Base-by-base conservation (phyloP, 108 stramenopile species). In the Discostella pseudostelligera region DNA sequence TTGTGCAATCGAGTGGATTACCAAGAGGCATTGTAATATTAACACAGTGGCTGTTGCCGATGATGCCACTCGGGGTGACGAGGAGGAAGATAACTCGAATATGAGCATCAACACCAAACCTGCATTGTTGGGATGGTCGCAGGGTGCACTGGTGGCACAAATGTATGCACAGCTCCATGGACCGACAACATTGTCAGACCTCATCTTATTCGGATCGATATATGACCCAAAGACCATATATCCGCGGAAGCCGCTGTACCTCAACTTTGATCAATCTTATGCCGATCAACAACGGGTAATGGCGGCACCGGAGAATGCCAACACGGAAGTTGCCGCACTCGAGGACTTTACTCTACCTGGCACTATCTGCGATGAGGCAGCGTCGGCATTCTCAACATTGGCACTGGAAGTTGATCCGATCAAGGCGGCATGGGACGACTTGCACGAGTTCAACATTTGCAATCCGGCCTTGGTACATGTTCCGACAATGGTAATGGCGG, bases 331-430 rank as follows among this genome's bases (percentile, higher is more conserved):
- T 61, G 78, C 71, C 13, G 77, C 89, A 19, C 70, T 94, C 46
- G 93, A 94, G 67, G 93, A 94, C 61, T 94, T 94, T 67, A 94
- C 93, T 9, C 65, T 94, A 7, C 88, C 90, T 45, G 93, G 90
- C 8, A 79, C 80, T 0, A 88, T 90, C 39, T 81, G 86, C 19
- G 86, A 82, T 17, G 86, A 85, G 56, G 78, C 92, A 12, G 89
- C 89, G 6, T n/a, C 57, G 9, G 35, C 65, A 13, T 93, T 90
- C 64, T 84, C 87, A 13, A 63, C 84, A 39, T 84, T 88, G 8
- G 92, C 92, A 3, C 71, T 94, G 22, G 1, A 73, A 7, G 65
- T 75, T 9, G 92, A 94, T 57, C 88, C 92, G 9, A 74, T 83
- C 79, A 94, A 94, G 81, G 92, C 88, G 14, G 68, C 62, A 16